Conservation (phyloP, 2,329 filamentous ascomycete genomes). For the Fusarium verrucosum region DNA sequence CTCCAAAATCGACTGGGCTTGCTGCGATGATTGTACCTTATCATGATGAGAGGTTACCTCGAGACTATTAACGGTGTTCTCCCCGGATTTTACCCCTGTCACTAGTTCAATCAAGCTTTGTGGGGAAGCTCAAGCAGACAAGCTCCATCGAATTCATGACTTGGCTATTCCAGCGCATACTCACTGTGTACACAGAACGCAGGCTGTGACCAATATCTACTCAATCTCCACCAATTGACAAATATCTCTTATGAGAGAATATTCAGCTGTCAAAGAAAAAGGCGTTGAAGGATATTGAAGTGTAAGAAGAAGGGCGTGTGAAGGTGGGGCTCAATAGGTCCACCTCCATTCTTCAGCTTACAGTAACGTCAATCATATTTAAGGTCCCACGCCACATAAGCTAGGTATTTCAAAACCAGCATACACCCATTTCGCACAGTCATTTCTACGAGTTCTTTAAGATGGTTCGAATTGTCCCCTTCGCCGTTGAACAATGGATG, state of each 20-base stretch:
- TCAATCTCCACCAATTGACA: background rate
- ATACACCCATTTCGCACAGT: background rate
- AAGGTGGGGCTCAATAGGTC: background rate
- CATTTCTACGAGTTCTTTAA: background rate
- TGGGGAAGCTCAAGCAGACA: conserved; percentile 8
- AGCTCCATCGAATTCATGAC: background rate
- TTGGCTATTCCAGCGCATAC: background rate
- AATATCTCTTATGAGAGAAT: background rate
- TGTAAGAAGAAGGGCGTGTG: background rate
- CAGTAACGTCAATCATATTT: background rate
- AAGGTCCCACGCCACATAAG: background rate
- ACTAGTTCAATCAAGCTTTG: conserved; percentile 17
- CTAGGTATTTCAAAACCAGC: background rate
- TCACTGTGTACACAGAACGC: too few relatives aligned
- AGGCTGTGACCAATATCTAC: too few relatives aligned
- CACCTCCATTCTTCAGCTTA: background rate
- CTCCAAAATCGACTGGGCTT: background rate
- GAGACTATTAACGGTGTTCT: background rate
- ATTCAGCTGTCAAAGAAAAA: background rate
- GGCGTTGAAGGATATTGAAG: background rate
- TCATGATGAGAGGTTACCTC: background rate
- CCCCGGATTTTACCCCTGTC: conserved; percentile 23
- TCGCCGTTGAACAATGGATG: conserved; percentile 79
- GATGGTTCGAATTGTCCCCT: conserved; percentile 68
- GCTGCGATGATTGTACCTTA: too few relatives aligned